Evolutionary conservation across 176 grass and related monocot species (phyloP).

Genomic region (Puya raimondii): DNA sequence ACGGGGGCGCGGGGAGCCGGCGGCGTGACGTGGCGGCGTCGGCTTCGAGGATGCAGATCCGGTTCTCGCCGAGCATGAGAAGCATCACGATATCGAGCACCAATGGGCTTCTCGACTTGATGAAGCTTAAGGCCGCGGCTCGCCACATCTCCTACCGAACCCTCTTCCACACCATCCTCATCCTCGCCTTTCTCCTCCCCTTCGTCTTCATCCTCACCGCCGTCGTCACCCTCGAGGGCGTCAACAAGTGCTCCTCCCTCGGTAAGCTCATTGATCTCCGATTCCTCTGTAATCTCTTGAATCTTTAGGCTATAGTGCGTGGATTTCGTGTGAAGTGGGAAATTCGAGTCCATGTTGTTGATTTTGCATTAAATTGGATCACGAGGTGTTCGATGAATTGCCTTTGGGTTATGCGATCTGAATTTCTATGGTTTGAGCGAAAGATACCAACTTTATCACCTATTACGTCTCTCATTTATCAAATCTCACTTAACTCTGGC

Average conservation of each 20-base stretch:
- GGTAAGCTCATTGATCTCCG: constrained; percentile 29
- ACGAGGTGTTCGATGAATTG: not conserved
- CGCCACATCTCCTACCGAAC: constrained; percentile 92
- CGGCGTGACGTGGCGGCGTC: constrained; percentile 8
- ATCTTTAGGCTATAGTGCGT: constrained; percentile 6
- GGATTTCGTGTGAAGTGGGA: not conserved
- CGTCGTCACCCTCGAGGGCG: constrained; percentile 79
- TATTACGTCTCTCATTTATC: too few species aligned
- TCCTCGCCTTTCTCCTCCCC: constrained; percentile 78
- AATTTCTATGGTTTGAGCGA: too few species aligned
- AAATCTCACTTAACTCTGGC: too few species aligned
- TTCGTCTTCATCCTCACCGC: constrained; percentile 96
- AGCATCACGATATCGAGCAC: constrained; percentile 94
- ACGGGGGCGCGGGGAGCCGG: not conserved
- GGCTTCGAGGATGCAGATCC: constrained; percentile 92
- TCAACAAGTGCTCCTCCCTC: constrained; percentile 95
- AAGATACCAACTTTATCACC: too few species aligned
- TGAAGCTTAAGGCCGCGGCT: constrained; percentile 74
- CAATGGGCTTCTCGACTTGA: constrained; percentile 82
- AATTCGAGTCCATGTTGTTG: not conserved
- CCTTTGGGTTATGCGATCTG: too few species aligned
- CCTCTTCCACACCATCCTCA: constrained; percentile 88
- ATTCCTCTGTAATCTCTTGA: not conserved
- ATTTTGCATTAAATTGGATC: not conserved
- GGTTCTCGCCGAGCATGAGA: constrained; percentile 95